These are phyloP conservation scores for Hypholoma fasciculare DNA, from an alignment of 768 basidiomycete species.

Conservation along the genomic window DNA sequence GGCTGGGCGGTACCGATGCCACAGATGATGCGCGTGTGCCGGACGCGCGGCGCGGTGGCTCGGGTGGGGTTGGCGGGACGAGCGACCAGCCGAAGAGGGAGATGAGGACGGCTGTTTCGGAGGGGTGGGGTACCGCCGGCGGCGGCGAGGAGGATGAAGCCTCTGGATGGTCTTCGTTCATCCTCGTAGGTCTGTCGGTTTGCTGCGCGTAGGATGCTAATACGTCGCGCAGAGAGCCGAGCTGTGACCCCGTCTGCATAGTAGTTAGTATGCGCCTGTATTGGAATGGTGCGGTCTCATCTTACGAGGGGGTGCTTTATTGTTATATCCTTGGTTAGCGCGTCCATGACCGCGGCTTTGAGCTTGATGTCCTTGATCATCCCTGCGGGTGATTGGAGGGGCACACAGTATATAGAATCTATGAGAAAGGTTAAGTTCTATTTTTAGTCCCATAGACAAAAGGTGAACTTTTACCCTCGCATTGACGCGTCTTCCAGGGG, in stretches of 20 bases:
- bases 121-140: conserved; percentile 15
- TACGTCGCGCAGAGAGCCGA: conserved; percentile 50
- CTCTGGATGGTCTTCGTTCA: conserved; percentile 4
- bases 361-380: conserved; percentile 63
- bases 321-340: conserved; percentile 50
- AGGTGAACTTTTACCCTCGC: conserved; percentile 57
- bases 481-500: conserved; percentile 82
- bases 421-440: background rate
- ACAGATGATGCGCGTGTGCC: conserved; percentile 33
- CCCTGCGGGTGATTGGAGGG: conserved; percentile 62
- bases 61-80: conserved; percentile 33
- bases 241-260: conserved; percentile 55
- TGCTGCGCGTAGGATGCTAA: conserved; percentile 36
- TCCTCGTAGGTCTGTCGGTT: conserved; percentile 5
- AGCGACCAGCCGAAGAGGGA: conserved; percentile 55
- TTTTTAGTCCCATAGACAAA: background rate
- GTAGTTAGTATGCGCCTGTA: background rate
- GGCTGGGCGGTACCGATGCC: conserved; percentile 28
- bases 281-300: background rate
- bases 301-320: conserved; percentile 77
- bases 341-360: conserved; percentile 53
- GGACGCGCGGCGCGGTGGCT: conserved; percentile 27
- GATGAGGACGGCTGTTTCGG: conserved; percentile 43
- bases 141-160: background rate
- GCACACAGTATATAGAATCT: conserved; percentile 76